These are phyloP conservation scores for Hibiscus tridactylites DNA, from an alignment of 345 rosid genomes.

Conservation along the genomic window DNA sequence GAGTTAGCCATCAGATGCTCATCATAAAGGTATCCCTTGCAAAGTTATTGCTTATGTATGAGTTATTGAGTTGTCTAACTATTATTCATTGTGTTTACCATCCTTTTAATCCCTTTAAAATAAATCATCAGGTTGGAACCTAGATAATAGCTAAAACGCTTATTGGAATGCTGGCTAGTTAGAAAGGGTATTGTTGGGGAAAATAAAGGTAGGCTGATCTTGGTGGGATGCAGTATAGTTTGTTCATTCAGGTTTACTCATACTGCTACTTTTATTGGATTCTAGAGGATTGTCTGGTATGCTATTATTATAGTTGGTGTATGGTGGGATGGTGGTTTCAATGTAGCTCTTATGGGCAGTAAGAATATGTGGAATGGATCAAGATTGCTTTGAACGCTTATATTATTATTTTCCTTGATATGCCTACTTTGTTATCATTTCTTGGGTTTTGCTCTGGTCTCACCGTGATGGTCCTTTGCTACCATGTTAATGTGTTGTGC, in stretches of 20 bases:
- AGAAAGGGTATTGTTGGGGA: background rate
- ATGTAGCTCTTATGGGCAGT: background rate
- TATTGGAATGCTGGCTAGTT: background rate
- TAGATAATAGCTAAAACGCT: background rate
- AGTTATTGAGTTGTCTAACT: background rate
- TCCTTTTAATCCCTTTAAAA: background rate
- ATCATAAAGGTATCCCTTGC: background rate
- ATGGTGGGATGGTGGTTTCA: background rate
- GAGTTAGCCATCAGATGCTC: conserved; percentile 1
- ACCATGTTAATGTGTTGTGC: background rate
- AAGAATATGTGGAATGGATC: background rate
- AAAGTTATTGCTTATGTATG: background rate
- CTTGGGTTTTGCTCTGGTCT: background rate
- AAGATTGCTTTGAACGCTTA: background rate
- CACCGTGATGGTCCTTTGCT: background rate
- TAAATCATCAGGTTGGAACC: background rate
- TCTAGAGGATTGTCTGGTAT: background rate
- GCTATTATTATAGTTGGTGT: background rate
- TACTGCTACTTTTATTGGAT: background rate
- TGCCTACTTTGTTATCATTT: background rate
- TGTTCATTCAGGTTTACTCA: background rate
- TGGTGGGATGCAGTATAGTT: background rate
- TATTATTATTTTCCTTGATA: background rate
- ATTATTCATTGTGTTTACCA: background rate
- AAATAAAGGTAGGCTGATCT: background rate